Base-by-base conservation (phyloP, 75 land plant genomes). In the Gnetum montanum region DNA sequence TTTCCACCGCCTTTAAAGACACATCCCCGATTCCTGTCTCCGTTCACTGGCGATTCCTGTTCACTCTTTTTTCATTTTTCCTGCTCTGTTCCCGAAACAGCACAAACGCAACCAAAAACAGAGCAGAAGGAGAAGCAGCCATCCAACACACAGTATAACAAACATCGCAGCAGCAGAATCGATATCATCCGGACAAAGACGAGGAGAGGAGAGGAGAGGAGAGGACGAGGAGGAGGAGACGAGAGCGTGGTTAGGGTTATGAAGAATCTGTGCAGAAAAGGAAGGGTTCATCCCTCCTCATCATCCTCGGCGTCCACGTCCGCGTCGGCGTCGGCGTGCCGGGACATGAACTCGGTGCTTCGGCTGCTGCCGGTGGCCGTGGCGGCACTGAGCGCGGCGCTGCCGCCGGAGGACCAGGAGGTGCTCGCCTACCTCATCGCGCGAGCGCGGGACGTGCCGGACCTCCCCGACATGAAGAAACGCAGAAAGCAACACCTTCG, bases 361-460 rank as follows among this genome's bases (percentile, higher is more conserved):
- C 60, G 53, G 20, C 65, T 77, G 10, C 69, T 80, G 8, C 83
- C 83, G 3, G 63, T 71, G 7, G 56, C 83, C 8, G 64, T 80
- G 29, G 46, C 72, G 1, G 58, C 79, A 24, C 69, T 80, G 8
- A 37, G 71, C 3, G 66, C 72, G 6, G 69, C 69, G 18, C 79
- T 80, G 4, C 43, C 69, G 5, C 50, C 62, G 7, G 69, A 71
- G 22, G 83, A 80, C 52, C 54, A 36, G 20, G 79, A 80, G n/a
- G 83, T 80, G 24, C 70, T 80, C 34, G 83, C 83, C n/a, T 80
- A 80, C 53, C 71, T 80, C 56, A 54, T 77, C 8, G 57, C 74
- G 35, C 65, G 65, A 45, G 72, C 80, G 0, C 36, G 65, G 3
- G 59, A 70, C 31, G 43, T 16, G 4, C 37, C 18, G 19, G 33